These are phyloP conservation scores for Gracilariopsis chorda DNA, from an alignment of 23 red algal genomes.

Conservation along the genomic window DNA sequence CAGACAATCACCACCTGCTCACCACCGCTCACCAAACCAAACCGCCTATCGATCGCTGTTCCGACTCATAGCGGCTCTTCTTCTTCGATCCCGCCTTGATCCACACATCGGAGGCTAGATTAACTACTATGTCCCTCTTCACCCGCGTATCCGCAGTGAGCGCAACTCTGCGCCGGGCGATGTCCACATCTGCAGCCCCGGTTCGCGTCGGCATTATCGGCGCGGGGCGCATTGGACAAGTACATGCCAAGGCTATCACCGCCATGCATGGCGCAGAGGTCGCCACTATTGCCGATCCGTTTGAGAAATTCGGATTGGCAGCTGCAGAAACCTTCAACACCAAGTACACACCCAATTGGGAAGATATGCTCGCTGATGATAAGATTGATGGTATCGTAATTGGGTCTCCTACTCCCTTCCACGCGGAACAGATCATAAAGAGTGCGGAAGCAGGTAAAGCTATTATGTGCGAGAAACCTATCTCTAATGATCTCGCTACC, in stretches of 20 bases:
- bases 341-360: slow-evolving; percentile 58
- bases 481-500: slow-evolving; percentile 81
- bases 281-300: slow-evolving; percentile 81
- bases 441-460: slow-evolving; percentile 82
- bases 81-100: too few relatives aligned
- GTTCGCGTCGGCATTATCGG: slow-evolving; percentile 88
- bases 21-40: neutral
- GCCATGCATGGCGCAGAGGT: slow-evolving; percentile 74
- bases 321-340: slow-evolving; percentile 69
- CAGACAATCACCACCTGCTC: too few relatives aligned
- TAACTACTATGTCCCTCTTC: neutral
- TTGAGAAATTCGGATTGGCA: slow-evolving; percentile 75
- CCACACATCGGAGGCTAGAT: too few relatives aligned
- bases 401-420: slow-evolving; percentile 88
- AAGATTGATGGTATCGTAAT: slow-evolving; percentile 89
- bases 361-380: slow-evolving; percentile 63
- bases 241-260: slow-evolving; percentile 90
- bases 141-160: neutral
- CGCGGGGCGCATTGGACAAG: slow-evolving; percentile 94
- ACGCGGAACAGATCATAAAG: slow-evolving; percentile 94
- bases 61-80: too few relatives aligned
- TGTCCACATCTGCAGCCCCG: slow-evolving; percentile 21
- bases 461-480: slow-evolving; percentile 98
- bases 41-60: too few relatives aligned
- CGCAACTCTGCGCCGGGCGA: slow-evolving; percentile 10